These are phyloP conservation scores for Yarrowia divulgata DNA, from an alignment of 805 yeast species.

Conservation along the genomic window DNA sequence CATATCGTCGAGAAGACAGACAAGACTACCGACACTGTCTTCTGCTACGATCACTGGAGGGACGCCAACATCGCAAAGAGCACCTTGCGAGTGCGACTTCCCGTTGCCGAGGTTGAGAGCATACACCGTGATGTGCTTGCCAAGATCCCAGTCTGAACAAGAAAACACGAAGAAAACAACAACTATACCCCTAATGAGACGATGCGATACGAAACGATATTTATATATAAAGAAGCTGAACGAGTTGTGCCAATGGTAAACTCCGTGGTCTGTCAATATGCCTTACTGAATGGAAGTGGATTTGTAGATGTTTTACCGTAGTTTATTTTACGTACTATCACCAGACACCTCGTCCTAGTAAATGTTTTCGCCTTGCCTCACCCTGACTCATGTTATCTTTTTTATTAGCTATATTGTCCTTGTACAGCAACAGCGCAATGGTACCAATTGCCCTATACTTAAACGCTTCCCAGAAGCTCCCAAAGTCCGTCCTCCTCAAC, in stretches of 20 bases:
- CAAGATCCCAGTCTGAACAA: conserved; percentile 8
- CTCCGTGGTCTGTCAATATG: neutral
- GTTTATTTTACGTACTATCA: neutral
- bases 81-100: conserved; percentile 5
- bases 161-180: neutral
- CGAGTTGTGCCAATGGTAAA: too few species aligned
- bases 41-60: conserved; percentile 37
- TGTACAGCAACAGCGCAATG: conserved; percentile 1
- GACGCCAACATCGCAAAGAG: conserved; percentile 8
- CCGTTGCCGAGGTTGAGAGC: conserved; percentile 6
- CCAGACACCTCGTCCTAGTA: too few species aligned
- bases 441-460: neutral
- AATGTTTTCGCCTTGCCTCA: too few species aligned
- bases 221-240: conserved; percentile 1
- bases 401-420: conserved; percentile 1
- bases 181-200: conserved; percentile 1
- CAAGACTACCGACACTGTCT: conserved; percentile 13
- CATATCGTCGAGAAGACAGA: conserved; percentile 41
- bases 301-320: neutral
- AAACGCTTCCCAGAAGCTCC: conserved; percentile 49
- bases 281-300: conserved; percentile 5
- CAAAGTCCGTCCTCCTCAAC: conserved; percentile 76
- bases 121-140: conserved; percentile 15
- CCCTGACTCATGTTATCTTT: neutral
- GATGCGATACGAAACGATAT: conserved; percentile 11